phyloP scores from a whole-genome alignment of 2,329 filamentous ascomycete species.

The Sporothrix protearum region DNA sequence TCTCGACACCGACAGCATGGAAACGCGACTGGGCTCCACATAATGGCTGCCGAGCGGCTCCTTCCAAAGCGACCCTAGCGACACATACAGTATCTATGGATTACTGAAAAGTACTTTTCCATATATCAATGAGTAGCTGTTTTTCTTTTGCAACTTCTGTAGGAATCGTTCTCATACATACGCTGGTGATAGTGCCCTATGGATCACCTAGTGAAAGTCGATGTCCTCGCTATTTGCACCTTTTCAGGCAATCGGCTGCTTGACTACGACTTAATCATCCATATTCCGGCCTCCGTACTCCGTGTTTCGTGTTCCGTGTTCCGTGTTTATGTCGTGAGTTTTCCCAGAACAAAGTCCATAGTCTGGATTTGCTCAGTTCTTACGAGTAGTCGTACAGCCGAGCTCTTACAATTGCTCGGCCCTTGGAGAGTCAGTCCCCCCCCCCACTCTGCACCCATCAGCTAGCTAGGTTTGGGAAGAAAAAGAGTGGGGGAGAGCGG shows the following conservation, averaged over 20 bases:
- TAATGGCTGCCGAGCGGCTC: not conserved
- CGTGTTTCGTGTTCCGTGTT: not conserved
- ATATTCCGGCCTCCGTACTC: not conserved
- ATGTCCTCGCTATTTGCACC: not conserved
- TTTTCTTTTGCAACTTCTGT: not conserved
- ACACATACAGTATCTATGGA: not conserved
- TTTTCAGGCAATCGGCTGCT: not conserved
- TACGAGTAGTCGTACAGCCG: too few relatives aligned
- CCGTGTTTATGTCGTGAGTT: too few relatives aligned
- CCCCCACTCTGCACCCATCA: not conserved
- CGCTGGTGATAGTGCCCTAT: not conserved
- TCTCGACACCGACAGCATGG: not conserved
- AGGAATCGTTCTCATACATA: not conserved
- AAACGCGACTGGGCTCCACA: not conserved
- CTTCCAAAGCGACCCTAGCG: not conserved
- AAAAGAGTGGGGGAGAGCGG: constrained; percentile 17
- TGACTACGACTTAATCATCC: not conserved
- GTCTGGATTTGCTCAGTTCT: not conserved
- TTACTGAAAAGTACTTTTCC: too few relatives aligned
- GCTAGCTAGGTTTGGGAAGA: not conserved
- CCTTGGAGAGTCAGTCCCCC: not conserved
- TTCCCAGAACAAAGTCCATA: too few relatives aligned
- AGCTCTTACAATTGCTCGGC: not conserved
- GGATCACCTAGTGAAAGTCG: not conserved
- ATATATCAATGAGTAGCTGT: not conserved